Evolutionary conservation across 306 rosid species (phyloP).

Genomic region (Biancaea sappan): DNA sequence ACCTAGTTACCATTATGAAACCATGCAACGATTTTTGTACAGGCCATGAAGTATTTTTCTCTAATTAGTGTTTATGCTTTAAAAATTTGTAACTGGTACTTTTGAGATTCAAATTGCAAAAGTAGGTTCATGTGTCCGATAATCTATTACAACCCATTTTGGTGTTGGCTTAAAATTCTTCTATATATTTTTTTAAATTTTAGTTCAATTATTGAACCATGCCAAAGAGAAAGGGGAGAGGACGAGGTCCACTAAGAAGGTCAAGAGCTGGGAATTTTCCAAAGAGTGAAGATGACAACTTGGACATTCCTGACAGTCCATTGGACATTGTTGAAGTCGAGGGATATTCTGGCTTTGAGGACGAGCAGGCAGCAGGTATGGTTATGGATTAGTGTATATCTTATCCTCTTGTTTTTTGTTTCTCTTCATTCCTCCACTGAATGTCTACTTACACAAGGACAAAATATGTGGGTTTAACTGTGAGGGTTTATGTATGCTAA

Average conservation of each 20-base stretch:
- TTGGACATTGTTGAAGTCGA: neutral
- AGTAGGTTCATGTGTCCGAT: neutral
- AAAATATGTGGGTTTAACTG: neutral
- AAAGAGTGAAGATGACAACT: conserved; percentile 1
- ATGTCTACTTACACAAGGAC: neutral
- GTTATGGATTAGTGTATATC: conserved; percentile 10
- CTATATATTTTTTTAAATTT: neutral
- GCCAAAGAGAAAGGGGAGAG: conserved; percentile 38
- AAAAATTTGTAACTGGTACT: too few relatives aligned
- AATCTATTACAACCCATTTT: neutral
- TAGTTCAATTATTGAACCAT: conserved; percentile 21
- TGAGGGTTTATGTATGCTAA: neutral
- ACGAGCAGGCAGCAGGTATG: conserved; percentile 34
- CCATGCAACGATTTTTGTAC: neutral
- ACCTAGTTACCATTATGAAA: neutral
- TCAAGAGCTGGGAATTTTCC: conserved; percentile 15
- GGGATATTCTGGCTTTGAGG: neutral
- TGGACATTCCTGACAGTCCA: neutral
- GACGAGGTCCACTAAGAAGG: conserved; percentile 29
- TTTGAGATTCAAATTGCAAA: neutral
- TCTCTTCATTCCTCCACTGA: neutral
- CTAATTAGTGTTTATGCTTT: neutral
- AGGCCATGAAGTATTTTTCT: too few relatives aligned
- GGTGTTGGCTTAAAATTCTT: neutral
- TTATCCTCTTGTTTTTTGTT: neutral